Evolutionary conservation across 2,329 filamentous ascomycete species (phyloP), one percentile per base, ranked within the genome.

Genomic region (Coniosporium tulheliwenetii): DNA sequence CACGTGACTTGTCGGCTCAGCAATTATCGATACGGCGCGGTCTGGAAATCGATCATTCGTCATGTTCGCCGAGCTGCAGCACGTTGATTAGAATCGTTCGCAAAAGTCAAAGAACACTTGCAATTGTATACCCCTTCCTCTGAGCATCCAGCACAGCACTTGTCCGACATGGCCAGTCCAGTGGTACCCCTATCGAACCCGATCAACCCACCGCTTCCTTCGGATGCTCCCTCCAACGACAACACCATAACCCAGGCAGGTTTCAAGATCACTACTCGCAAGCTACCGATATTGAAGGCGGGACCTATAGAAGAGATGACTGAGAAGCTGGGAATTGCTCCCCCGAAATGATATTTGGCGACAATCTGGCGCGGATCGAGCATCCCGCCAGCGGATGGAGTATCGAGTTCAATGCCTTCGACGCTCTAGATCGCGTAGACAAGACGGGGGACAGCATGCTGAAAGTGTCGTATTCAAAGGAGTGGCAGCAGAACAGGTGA

Each of bases 261-360:
- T 52, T 93, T 89, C 68, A 73, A 67, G 52, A 79, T 96, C 59
- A 74, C 75, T 26, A 84, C 84, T 41, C 81, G 85, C 57, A 95
- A 95, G 67, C 78, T 91, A 39, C 91, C 91, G 46, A 98, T 98
- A 60, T 81, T 93, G 51, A 95, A 94, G 61, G 78, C 87, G 37
- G 82, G 74, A 5, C 83, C 86, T 39, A 96, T 98, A 55, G 86
- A 94, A 55, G 75, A 75, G 32, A 84, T 98, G 76, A 79, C 79
- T 34, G 69, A 71, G 43, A 76, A 74, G 46, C 71, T 98, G 41
- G 79, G 79, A 29, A 95, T 98, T 55, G 78, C 89, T 13, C 89
- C 34, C 91, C 91, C 8, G 91, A 98, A 66, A 98, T 98, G 91
- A 98, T 98, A 48, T 98, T 98, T 57, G 91, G 91, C 45, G 87